Evolutionary conservation across 768 basidiomycete genomes (phyloP), one percentile per base, ranked within the genome.

Genomic region (Tylopilus subfusipes): DNA sequence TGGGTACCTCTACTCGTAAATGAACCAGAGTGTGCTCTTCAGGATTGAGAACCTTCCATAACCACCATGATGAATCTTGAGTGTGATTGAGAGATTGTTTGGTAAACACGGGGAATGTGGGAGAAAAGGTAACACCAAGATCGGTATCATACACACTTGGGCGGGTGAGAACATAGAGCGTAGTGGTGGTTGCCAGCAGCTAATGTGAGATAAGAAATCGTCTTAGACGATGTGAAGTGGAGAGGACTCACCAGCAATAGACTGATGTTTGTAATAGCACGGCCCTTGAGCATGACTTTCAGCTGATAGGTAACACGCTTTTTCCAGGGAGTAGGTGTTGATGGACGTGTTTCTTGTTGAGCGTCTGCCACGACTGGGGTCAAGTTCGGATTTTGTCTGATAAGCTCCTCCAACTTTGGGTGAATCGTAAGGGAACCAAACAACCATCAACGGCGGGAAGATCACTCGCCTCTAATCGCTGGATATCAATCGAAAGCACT

Each of bases 401-500:
- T 75, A 11, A 98, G 78, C 68, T 99, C 92, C 53, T 90, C 88
- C 42, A 96, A 78, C 88, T 94, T 60, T 38, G 49, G 43, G 42
- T 6, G 34, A 11, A 48, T 19, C 36, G 50, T 70, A 49, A 68
- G 62, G 4, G 7, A 45, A 51, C 27, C 24, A 47, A 46, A 24
- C 14, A 33, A 33, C 13, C 18, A 44, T 33, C 16, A 34, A 31
- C 2, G 34, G 54, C 16, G 33, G 22, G 27, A 8, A n/a, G 7
- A 42, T 9, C 29, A 25, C 78, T 46, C 63, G 84, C 86, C 75
- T 96, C 96, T 24, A 99, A 73, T 43, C 96, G 84, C 61, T 97
- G 94, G 43, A 98, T 85, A 74, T 99, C 96, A 61, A 99, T 97
- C 0, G 93, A 93, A 22, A 99, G 75, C 25, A 97, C 93, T 8